Base-by-base conservation (phyloP, 78 protist species). In the Dictyostelium citrinum region DNA sequence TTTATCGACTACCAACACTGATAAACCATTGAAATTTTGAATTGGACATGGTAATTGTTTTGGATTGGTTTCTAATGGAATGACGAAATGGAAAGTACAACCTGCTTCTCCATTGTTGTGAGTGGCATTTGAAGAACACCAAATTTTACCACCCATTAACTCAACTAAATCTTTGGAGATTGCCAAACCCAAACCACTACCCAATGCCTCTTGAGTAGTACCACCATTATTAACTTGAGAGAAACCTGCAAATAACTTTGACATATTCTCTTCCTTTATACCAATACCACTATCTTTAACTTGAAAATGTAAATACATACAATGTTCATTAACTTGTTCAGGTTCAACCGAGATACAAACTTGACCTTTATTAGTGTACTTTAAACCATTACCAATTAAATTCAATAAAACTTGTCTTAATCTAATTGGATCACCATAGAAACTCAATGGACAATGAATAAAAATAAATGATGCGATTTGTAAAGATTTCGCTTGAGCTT, bases 221-320 rank as follows among this genome's bases (percentile, higher is more conserved):
- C 68, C 76, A 51, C 80, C 64, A 76, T 78, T 37, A 22, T 78
- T 41, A 3, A 88, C 55, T 45, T 88, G 93, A 14, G 93, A 72
- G 70, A 61, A 88, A 2, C 70, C 72, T 10, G 68, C 49, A 27
- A 88, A 88, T 16, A 88, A 37, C 49, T 78, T 88, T 10, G 46
- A 70, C 20, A 67, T 60, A 51, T 88, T 35, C 39, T 72, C 74
- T 17, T 76, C 51, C 1, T 24, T 16, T 17, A 88, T 88, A 43
- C 93, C 93, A 1, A 88, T 88, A 46, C 93, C 93, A 49, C 68
- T 68, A 49, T 88, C 93, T 49, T 46, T 37, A 49, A 88, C 80
- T 78, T 46, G 71, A 68, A 88, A 88, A 45, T 55, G 58, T 24
- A 84, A 29, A 16, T 27, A 70, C 41, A 51, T 84, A 37, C 27